Conservation (phyloP, 345 rosid genomes). For the Gossypium herbaceum region DNA sequence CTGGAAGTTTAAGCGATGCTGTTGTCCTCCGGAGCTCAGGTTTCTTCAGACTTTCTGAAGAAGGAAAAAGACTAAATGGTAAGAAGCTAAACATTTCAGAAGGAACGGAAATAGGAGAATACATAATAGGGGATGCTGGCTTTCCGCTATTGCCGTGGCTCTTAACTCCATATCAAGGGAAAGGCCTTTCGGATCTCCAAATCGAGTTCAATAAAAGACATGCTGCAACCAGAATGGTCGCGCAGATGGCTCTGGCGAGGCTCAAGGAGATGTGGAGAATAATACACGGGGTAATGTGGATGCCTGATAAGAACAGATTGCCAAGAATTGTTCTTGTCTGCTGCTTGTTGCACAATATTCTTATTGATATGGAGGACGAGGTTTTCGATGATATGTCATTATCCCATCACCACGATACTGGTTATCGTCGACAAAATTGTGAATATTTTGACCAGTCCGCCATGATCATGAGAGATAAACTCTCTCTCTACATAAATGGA, state of each 20-base stretch:
- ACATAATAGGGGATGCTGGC: constrained; percentile 53
- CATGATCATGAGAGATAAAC: constrained; percentile 41
- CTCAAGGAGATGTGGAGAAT: constrained; percentile 80
- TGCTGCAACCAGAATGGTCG: constrained; percentile 42
- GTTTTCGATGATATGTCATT: constrained; percentile 36
- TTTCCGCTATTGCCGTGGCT: constrained; percentile 70
- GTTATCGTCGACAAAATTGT: constrained; percentile 43
- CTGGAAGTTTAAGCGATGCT: constrained; percentile 62
- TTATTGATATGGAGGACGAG: constrained; percentile 57
- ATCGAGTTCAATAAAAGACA: constrained; percentile 53
- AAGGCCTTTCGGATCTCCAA: constrained; percentile 40
- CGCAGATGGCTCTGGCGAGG: constrained; percentile 55
- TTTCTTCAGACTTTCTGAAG: constrained; percentile 52
- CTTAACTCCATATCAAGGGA: constrained; percentile 55
- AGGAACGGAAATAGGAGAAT: constrained; percentile 45
- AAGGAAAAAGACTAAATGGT: constrained; percentile 53
- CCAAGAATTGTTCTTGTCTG: constrained; percentile 62
- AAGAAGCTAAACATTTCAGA: constrained; percentile 39
- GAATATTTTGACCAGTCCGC: constrained; percentile 40
- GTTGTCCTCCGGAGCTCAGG: constrained; percentile 55
- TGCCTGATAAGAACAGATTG: constrained; percentile 63
- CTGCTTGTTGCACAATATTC: constrained; percentile 74
- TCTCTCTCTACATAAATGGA: constrained; percentile 41
- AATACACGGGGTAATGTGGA: constrained; percentile 73
- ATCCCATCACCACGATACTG: constrained; percentile 50